Percentiles rank a stretch among this genome's conserved stretches.
These are phyloP conservation scores for Coniophora puteana DNA, from an alignment of 1,284 basidiomycete species.

Conservation along the genomic window DNA sequence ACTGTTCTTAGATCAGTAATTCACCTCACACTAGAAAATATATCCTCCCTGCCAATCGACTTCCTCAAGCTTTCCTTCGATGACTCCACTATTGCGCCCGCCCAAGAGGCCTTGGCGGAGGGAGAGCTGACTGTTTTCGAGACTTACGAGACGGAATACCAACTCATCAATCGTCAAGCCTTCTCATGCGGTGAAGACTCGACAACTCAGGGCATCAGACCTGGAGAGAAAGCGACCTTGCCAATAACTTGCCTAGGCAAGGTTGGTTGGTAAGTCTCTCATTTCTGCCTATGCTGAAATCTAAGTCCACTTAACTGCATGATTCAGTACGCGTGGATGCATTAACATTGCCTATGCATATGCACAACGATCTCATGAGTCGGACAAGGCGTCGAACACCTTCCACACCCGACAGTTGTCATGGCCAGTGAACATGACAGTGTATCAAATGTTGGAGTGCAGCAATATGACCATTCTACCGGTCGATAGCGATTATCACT, in stretches of 20 bases:
- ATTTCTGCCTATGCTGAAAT: too few relatives aligned
- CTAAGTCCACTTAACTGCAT: not conserved
- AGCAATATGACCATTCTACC: conserved; percentile 76
- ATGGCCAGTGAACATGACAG: conserved; percentile 85
- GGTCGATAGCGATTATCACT: conserved; percentile 38
- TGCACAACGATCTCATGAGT: conserved; percentile 42
- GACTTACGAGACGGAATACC: conserved; percentile 88
- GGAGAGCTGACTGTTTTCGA: conserved; percentile 81
- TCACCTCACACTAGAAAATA: conserved; percentile 85
- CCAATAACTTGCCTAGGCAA: conserved; percentile 82
- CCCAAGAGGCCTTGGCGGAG: conserved; percentile 74
- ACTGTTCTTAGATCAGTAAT: conserved; percentile 61
- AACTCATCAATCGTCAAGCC: conserved; percentile 73
- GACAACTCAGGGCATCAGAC: conserved; percentile 53
- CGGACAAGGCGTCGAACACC: conserved; percentile 36
- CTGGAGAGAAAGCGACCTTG: conserved; percentile 69
- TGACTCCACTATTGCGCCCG: conserved; percentile 80
- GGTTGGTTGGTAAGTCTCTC: conserved; percentile 68
- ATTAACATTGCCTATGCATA: conserved; percentile 85
- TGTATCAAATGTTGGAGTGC: conserved; percentile 90
- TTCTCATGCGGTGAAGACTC: conserved; percentile 72
- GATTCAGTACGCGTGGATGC: conserved; percentile 65
- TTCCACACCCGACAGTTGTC: conserved; percentile 85
- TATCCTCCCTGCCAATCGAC: conserved; percentile 78
- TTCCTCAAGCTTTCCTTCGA: conserved; percentile 84